These are phyloP conservation scores for Chloris gayana DNA, from an alignment of 176 grass and related monocot genomes.

Conservation along the genomic window DNA sequence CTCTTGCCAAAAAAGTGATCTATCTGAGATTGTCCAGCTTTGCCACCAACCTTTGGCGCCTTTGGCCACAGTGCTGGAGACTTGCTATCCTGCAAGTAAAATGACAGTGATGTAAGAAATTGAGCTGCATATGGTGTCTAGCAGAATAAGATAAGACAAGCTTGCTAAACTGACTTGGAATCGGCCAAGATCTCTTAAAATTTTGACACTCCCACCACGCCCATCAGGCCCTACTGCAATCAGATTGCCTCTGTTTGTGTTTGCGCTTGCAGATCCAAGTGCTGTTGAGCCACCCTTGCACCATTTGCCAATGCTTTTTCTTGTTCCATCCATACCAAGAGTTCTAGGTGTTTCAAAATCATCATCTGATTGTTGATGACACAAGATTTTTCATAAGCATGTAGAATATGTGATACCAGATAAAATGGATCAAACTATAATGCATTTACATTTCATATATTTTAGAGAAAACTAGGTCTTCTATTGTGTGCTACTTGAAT, in stretches of 20 bases:
- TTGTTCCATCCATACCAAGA: constrained; percentile 41
- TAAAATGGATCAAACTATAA: not conserved
- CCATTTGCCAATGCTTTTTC: constrained; percentile 67
- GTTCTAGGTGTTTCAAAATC: constrained; percentile 42
- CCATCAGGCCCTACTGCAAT: constrained; percentile 80
- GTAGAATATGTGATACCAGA: not conserved
- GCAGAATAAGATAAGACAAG: constrained; percentile 7
- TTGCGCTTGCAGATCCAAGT: constrained; percentile 20
- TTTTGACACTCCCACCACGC: constrained; percentile 84
- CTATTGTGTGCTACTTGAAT: not conserved
- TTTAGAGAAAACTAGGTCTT: not conserved
- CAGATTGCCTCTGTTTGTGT: constrained; percentile 59
- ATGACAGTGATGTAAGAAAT: constrained; percentile 1
- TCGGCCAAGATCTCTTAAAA: constrained; percentile 59
- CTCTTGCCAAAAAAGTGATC: constrained; percentile 82
- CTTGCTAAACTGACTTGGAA: constrained; percentile 48
- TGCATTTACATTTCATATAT: not conserved
- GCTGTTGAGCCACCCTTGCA: constrained; percentile 44
- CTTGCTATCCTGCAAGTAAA: constrained; percentile 48
- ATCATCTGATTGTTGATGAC: constrained; percentile 49
- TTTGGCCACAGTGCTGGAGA: constrained; percentile 44
- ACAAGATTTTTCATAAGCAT: constrained; percentile 17
- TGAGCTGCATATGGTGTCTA: not conserved
- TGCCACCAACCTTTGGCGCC: constrained; percentile 59
- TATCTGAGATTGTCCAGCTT: constrained; percentile 70